Evolutionary conservation across 441 rosid species (phyloP).

Genomic region (Croton laevigatus): DNA sequence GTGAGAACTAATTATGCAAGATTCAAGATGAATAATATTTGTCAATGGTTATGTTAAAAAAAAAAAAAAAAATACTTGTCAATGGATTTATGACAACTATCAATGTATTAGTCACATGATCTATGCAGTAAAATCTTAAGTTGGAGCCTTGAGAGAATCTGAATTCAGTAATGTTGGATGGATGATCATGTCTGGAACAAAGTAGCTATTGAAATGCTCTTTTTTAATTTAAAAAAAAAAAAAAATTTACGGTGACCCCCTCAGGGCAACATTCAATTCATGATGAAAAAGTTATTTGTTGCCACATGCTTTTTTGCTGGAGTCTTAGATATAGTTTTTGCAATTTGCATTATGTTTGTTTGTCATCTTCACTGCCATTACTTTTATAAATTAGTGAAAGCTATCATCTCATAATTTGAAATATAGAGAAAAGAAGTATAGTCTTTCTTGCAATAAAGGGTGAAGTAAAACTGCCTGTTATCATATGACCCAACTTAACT

Average conservation of each 20-base stretch:
- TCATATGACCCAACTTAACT: no score
- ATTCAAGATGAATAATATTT: background rate
- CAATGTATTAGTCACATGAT: background rate
- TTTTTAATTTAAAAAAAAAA: background rate
- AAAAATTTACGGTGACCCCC: background rate
- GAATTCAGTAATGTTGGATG: background rate
- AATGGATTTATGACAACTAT: background rate
- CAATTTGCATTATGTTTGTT: background rate
- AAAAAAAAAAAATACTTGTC: background rate
- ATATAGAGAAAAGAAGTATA: background rate
- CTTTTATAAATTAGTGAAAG: background rate
- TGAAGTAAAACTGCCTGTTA: background rate
- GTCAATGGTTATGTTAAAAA: no score
- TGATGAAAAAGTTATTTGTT: background rate
- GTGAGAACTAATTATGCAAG: background rate
- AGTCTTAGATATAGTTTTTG: no score
- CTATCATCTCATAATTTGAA: background rate
- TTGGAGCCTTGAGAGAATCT: background rate
- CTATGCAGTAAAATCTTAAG: background rate
- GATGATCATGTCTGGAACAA: background rate
- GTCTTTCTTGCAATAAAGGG: background rate
- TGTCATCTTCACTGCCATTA: background rate
- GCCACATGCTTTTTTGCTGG: background rate
- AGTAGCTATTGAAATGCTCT: background rate
- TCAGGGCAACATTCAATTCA: background rate